Conservation (phyloP, 345 rosid species). For the Heritiera littoralis region DNA sequence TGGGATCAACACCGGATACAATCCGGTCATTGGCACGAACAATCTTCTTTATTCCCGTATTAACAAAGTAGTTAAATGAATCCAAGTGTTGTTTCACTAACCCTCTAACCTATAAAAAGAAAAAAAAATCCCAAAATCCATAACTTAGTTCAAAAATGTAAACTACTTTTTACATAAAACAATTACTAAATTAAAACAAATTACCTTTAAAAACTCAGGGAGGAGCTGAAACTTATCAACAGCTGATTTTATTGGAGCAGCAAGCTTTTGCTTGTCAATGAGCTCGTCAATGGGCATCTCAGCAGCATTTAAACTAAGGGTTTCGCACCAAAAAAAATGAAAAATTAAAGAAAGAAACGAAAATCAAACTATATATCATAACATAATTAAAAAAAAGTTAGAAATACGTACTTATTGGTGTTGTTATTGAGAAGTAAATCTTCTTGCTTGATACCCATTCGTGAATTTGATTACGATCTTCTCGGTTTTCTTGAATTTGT, state of each 20-base stretch:
- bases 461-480: background rate
- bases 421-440: constrained; percentile 18
- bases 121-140: background rate
- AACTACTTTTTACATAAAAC: background rate
- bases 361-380: background rate
- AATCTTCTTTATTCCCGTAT: constrained; percentile 78
- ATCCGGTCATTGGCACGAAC: constrained; percentile 74
- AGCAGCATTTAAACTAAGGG: background rate
- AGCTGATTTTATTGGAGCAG: constrained; percentile 52
- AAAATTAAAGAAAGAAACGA: background rate
- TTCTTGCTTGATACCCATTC: constrained; percentile 22
- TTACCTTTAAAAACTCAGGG: constrained; percentile 73
- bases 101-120: constrained; percentile 61
- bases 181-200: background rate
- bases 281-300: constrained; percentile 33
- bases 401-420: background rate
- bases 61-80: constrained; percentile 81
- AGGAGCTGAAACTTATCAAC: constrained; percentile 63
- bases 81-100: constrained; percentile 93
- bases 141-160: background rate
- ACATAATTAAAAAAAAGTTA: too few species aligned
- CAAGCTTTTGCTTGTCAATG: constrained; percentile 43
- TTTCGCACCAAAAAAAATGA: background rate
- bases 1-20: constrained; percentile 48
- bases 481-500: background rate